Percentiles rank a stretch among this genome's conserved stretches.
phyloP scores from a whole-genome alignment of 2,329 filamentous ascomycete species.

The Exophiala lecanii-corni region DNA sequence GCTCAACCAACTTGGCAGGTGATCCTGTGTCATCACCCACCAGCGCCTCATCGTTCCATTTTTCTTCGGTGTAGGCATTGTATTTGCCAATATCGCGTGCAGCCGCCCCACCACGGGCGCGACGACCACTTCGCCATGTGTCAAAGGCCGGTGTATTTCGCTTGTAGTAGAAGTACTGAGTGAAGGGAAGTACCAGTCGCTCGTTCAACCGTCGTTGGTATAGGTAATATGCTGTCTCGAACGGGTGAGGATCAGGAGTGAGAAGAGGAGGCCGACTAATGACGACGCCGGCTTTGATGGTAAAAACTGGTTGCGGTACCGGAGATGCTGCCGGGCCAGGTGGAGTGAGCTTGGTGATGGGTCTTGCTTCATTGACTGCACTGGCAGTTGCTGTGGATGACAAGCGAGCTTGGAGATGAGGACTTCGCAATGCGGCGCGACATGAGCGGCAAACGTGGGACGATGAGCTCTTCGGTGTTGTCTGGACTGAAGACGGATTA shows the following conservation, averaged over 20 bases:
- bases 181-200: conserved; percentile 80
- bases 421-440: conserved; percentile 10
- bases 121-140: conserved; percentile 85
- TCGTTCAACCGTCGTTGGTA: conserved; percentile 98
- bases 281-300: conserved; percentile 64
- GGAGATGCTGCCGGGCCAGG: conserved; percentile 37
- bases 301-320: conserved; percentile 38
- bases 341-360: conserved; percentile 26
- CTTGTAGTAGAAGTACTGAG: conserved; percentile 92
- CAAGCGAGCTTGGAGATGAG: conserved; percentile 17
- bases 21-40: conserved; percentile 66
- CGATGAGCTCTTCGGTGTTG: conserved; percentile 6
- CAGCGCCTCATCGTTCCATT: conserved; percentile 88
- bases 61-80: conserved; percentile 65
- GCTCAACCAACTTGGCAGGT: conserved; percentile 61
- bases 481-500: conserved; percentile 11
- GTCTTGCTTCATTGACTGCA: conserved; percentile 10
- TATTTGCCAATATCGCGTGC: conserved; percentile 83
- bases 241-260: conserved; percentile 75
- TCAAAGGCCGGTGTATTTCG: conserved; percentile 75
- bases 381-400: conserved; percentile 21
- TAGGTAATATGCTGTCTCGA: conserved; percentile 91
- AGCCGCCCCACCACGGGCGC: conserved; percentile 66
- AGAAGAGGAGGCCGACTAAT: conserved; percentile 84
- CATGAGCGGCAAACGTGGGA: conserved; percentile 25